Evolutionary conservation across 257 asterid genomes (phyloP).

Genomic region (Jaltomata sinuosa): DNA sequence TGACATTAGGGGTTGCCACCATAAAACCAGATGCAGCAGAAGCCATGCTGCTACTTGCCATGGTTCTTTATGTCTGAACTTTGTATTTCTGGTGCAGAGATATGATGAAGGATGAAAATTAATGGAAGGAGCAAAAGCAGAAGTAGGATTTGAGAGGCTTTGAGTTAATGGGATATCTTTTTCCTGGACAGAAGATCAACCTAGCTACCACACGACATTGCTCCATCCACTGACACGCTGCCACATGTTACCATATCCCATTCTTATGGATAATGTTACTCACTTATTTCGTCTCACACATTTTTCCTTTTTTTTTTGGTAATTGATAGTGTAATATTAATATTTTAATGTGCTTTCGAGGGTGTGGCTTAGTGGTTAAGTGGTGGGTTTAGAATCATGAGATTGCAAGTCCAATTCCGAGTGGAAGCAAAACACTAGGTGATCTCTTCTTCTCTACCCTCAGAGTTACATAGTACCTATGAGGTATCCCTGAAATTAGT

Average conservation of each 20-base stretch:
- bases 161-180: conserved; percentile 31
- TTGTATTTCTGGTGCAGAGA: neutral
- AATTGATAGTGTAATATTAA: neutral
- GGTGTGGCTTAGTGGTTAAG: neutral
- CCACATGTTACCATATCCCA: conserved; percentile 53
- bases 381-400: neutral
- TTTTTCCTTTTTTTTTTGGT: neutral
- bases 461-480: too few species aligned
- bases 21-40: conserved; percentile 42
- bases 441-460: neutral
- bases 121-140: neutral
- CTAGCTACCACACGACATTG: conserved; percentile 5
- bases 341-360: neutral
- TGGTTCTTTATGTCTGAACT: conserved; percentile 2
- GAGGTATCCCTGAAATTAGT: too few species aligned
- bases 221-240: conserved; percentile 31
- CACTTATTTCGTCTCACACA: neutral
- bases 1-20: conserved; percentile 38
- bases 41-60: conserved; percentile 63
- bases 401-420: neutral
- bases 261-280: conserved; percentile 41
- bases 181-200: conserved; percentile 27
- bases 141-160: conserved; percentile 20
- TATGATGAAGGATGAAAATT: neutral
- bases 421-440: neutral